Percentiles rank a stretch among this genome's conserved stretches.
These are phyloP conservation scores for Arctostaphylos glauca DNA, from an alignment of 148 eudicot species.

Conservation along the genomic window DNA sequence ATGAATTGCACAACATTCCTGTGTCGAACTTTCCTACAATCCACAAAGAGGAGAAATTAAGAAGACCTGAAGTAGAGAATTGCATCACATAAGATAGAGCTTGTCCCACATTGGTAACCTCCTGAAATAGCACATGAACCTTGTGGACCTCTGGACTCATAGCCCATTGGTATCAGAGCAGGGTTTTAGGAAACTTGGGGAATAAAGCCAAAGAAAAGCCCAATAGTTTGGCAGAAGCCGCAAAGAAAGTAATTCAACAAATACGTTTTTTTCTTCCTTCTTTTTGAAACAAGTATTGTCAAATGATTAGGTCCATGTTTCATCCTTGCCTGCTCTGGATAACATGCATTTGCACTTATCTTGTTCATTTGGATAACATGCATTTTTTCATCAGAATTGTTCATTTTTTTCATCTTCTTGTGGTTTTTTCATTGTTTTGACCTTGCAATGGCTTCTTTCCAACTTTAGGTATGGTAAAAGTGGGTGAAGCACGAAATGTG, in stretches of 20 bases:
- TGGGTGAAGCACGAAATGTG: no score
- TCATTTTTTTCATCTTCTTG: no score
- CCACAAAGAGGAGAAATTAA: conserved; percentile 17
- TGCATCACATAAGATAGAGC: background rate
- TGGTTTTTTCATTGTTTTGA: no score
- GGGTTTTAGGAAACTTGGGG: background rate
- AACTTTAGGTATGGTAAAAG: no score
- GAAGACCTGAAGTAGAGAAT: background rate
- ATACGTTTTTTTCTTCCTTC: background rate
- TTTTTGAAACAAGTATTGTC: conserved; percentile 45
- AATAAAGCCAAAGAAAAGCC: background rate
- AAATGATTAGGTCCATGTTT: conserved; percentile 57
- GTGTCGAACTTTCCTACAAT: conserved; percentile 95
- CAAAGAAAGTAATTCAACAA: background rate
- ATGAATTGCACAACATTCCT: conserved; percentile 98
- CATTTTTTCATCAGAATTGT: no score
- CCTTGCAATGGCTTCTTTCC: no score
- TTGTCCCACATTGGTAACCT: background rate
- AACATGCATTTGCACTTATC: no score
- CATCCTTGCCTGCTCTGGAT: conserved; percentile 35
- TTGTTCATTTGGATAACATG: no score
- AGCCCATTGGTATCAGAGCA: background rate
- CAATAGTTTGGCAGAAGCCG: background rate
- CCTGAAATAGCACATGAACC: background rate
- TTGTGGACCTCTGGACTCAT: background rate